These are phyloP conservation scores for Aegilops bicornis DNA, from an alignment of 176 grass and related monocot genomes.

Conservation along the genomic window DNA sequence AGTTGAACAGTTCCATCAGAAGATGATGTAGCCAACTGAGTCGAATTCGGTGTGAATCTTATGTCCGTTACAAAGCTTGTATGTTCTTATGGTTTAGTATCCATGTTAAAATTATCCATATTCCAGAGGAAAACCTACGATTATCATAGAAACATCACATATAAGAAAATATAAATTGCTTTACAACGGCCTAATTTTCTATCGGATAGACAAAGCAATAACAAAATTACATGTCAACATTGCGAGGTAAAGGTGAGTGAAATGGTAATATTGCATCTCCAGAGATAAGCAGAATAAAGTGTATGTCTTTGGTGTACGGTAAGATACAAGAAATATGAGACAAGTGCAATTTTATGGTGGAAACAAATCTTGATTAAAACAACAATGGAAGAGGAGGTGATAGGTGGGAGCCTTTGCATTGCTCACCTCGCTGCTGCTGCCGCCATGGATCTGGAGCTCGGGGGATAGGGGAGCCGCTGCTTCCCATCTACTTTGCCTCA, in stretches of 20 bases:
- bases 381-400: too few species aligned
- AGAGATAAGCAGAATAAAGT: background rate
- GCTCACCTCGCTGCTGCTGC: too few species aligned
- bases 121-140: conserved; percentile 77
- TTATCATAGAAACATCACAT: conserved; percentile 21
- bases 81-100: conserved; percentile 60
- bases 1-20: conserved; percentile 70
- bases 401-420: too few species aligned
- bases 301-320: background rate
- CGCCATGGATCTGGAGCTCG: too few species aligned
- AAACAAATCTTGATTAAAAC: background rate
- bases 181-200: background rate
- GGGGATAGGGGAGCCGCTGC: too few species aligned
- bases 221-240: background rate
- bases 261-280: background rate
- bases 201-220: conserved; percentile 3
- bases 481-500: too few species aligned
- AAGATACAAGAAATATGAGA: background rate
- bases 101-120: conserved; percentile 61
- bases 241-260: background rate
- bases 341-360: background rate
- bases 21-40: conserved; percentile 79
- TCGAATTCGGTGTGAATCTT: conserved; percentile 76
- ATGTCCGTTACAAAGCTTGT: conserved; percentile 69
- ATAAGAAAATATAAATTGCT: conserved; percentile 3